Conservation (phyloP, 768 basidiomycete genomes). For the Lyophyllum atratum region DNA sequence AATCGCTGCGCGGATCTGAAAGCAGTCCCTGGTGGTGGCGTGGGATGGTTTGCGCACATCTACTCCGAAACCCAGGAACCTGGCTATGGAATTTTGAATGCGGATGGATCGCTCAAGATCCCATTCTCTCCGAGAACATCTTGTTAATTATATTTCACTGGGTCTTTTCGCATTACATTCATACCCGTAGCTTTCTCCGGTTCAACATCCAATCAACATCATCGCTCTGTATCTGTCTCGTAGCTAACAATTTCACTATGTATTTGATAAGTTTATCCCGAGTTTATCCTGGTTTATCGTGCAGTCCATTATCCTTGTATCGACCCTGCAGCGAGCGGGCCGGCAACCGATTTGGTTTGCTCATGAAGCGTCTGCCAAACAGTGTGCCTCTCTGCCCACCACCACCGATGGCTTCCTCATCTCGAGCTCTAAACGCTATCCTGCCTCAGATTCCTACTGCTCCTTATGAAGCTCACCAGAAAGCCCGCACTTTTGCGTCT, state of each 20-base stretch:
- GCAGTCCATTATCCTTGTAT: background rate
- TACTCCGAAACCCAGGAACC: slow-evolving; percentile 67
- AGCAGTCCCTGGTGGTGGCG: slow-evolving; percentile 54
- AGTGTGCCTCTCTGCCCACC: slow-evolving; percentile 1
- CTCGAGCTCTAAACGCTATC: slow-evolving; percentile 74
- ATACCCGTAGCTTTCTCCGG: background rate
- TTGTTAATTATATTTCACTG: slow-evolving; percentile 39
- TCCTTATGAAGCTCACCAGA: slow-evolving; percentile 96
- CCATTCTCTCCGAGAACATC: slow-evolving; percentile 62
- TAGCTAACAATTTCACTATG: background rate
- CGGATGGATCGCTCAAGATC: slow-evolving; percentile 55
- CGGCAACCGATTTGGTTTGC: background rate
- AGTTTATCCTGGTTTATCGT: background rate
- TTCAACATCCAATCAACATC: background rate
- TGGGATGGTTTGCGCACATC: slow-evolving; percentile 85
- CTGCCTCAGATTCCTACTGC: slow-evolving; percentile 69
- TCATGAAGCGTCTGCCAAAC: slow-evolving; percentile 8
- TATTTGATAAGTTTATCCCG: background rate
- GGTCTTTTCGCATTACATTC: background rate
- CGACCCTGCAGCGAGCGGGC: background rate
- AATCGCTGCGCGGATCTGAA: slow-evolving; percentile 66
- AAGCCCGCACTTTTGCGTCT: slow-evolving; percentile 92
- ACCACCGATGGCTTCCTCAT: slow-evolving; percentile 35
- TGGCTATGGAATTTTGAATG: slow-evolving; percentile 70
- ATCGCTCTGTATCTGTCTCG: background rate